Conservation (phyloP, 1,284 basidiomycete species). For the Moesziomyces globuligerus region DNA sequence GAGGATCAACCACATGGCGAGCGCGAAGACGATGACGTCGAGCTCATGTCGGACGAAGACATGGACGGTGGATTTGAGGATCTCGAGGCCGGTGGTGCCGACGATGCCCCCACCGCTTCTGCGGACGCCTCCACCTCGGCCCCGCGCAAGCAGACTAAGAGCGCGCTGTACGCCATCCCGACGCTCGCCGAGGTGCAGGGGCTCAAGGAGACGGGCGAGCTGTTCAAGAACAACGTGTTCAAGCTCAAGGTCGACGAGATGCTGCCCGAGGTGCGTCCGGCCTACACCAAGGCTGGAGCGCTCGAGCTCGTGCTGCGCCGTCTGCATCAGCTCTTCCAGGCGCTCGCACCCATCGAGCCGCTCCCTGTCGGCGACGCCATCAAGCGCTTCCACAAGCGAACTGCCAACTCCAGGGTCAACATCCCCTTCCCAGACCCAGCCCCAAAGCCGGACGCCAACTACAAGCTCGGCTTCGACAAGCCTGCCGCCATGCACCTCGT, state of each 20-base stretch:
- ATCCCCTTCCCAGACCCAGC: constrained; percentile 69
- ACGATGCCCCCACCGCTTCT: constrained; percentile 25
- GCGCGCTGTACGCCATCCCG: constrained; percentile 69
- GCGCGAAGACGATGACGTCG: constrained; percentile 48
- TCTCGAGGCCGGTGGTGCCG: constrained; percentile 47
- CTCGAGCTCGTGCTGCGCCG: constrained; percentile 61
- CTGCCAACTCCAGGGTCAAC: constrained; percentile 56
- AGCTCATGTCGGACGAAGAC: constrained; percentile 60
- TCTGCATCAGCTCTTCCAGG: constrained; percentile 52
- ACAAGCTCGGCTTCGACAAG: constrained; percentile 80
- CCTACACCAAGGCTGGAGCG: constrained; percentile 45
- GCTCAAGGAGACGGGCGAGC: constrained; percentile 80
- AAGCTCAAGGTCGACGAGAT: constrained; percentile 77
- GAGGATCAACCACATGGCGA: constrained; percentile 12
- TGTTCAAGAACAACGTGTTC: constrained; percentile 84
- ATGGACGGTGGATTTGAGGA: constrained; percentile 66
- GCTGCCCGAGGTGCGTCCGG: constrained; percentile 56
- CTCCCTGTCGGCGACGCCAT: constrained; percentile 44
- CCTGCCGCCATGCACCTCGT: constrained; percentile 77
- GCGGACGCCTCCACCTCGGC: constrained; percentile 7
- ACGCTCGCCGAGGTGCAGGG: constrained; percentile 76
- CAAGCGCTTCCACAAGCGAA: constrained; percentile 70
- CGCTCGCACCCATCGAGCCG: constrained; percentile 38
- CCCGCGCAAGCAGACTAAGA: constrained; percentile 49
- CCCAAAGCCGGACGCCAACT: constrained; percentile 70